Percentiles rank a stretch among this genome's conserved stretches.
Conservation (phyloP, 1,139 yeast genomes). For the Diutina ranongensis region DNA sequence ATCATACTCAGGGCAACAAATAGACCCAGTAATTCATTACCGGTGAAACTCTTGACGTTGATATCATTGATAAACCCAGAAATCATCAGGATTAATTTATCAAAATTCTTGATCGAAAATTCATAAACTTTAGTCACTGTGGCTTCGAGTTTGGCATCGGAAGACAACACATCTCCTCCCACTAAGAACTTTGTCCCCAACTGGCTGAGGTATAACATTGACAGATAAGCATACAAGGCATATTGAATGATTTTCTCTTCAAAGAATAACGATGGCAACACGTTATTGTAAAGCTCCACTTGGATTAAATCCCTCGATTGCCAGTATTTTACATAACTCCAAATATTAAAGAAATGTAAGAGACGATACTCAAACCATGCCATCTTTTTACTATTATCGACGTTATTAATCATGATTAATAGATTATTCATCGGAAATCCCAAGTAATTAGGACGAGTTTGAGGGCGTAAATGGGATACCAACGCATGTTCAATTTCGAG, state of each 20-base stretch:
- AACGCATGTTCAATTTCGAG: background rate
- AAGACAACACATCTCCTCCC: background rate
- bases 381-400: background rate
- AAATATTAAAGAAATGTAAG: background rate
- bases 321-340: background rate
- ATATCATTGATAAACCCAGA: background rate
- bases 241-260: background rate
- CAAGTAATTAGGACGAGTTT: background rate
- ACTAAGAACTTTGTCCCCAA: background rate
- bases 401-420: background rate
- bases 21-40: background rate
- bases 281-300: background rate
- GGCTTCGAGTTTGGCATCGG: background rate
- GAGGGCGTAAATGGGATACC: background rate
- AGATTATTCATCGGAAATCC: background rate
- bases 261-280: background rate
- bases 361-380: background rate
- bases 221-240: background rate
- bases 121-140: background rate
- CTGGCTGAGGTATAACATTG: background rate
- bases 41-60: background rate
- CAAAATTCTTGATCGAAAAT: background rate
- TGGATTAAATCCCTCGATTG: background rate
- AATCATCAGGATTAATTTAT: background rate
- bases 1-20: background rate